A percentile compares a stretch with the other conserved stretches of the same genome.
These are phyloP conservation scores for Angomonas deanei DNA, from an alignment of 208 protist genomes.

Conservation along the genomic window DNA sequence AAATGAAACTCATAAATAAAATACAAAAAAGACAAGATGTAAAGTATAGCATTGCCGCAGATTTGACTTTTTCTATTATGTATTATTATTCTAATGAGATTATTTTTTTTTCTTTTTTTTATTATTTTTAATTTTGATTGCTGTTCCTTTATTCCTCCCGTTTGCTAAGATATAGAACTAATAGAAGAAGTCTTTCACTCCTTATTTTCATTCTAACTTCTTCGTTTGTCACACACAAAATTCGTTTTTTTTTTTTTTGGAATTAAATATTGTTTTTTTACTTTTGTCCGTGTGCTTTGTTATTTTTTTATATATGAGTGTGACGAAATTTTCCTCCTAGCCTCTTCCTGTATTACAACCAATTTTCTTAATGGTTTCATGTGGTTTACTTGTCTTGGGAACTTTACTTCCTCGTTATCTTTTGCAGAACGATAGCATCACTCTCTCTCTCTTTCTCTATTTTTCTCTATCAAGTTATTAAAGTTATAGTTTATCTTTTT, in stretches of 20 bases:
- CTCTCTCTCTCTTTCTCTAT: not conserved
- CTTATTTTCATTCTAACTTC: not conserved
- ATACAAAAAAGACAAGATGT: not conserved
- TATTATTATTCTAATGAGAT: not conserved
- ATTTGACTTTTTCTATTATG: not conserved
- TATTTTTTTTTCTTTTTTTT: constrained; percentile 1
- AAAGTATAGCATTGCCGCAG: not conserved
- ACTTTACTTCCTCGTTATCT: no score
- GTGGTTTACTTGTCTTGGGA: no score
- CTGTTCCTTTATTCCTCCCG: not conserved
- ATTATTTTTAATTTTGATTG: not conserved
- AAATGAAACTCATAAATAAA: not conserved
- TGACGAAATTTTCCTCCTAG: not conserved
- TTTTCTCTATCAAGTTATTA: constrained; percentile 1
- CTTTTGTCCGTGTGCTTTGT: not conserved
- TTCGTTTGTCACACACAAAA: not conserved
- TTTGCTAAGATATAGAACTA: not conserved
- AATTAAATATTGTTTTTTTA: constrained; percentile 2
- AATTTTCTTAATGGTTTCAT: constrained; percentile 9
- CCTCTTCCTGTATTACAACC: not conserved
- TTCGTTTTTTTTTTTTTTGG: constrained; percentile 5
- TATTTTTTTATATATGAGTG: not conserved
- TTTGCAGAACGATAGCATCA: not conserved
- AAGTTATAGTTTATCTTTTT: not conserved
- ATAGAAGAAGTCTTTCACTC: not conserved